These are phyloP conservation scores for Candida germanica DNA, from an alignment of 805 yeast genomes.

Conservation along the genomic window DNA sequence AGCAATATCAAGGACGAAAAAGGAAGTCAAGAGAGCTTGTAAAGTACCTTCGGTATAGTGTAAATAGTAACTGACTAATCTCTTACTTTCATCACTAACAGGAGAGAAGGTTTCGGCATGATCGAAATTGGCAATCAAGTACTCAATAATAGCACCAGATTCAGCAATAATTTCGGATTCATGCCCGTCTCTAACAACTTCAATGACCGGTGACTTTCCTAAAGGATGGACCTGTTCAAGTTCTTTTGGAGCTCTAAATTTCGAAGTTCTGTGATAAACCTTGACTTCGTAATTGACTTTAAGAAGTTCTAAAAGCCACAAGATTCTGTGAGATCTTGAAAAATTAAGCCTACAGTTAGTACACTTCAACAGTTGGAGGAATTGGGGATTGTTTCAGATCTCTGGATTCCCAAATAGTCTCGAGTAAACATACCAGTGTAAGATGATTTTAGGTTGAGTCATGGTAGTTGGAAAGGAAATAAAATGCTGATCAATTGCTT, in stretches of 20 bases:
- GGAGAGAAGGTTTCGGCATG: slow-evolving; percentile 35
- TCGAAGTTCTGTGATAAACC: slow-evolving; percentile 22
- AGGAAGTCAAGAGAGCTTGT: slow-evolving; percentile 43
- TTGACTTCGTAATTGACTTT: slow-evolving; percentile 32
- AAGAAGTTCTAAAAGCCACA: slow-evolving; percentile 38
- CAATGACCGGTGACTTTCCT: slow-evolving; percentile 36
- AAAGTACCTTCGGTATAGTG: slow-evolving; percentile 64
- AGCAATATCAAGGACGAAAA: slow-evolving; percentile 28
- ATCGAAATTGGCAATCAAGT: slow-evolving; percentile 51
- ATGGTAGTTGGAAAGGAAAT: slow-evolving; percentile 1
- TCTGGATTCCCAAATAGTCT: background rate
- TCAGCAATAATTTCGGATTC: slow-evolving; percentile 43
- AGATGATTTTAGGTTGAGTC: slow-evolving; percentile 10
- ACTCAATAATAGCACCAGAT: slow-evolving; percentile 56
- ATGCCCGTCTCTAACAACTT: slow-evolving; percentile 21
- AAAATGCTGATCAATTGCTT: background rate
- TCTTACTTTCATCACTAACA: slow-evolving; percentile 34
- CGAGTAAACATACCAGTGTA: slow-evolving; percentile 8
- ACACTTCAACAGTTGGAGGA: background rate
- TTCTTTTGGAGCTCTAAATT: slow-evolving; percentile 31
- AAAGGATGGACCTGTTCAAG: slow-evolving; percentile 31
- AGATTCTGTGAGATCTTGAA: slow-evolving; percentile 36
- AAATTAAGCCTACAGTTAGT: slow-evolving; percentile 22
- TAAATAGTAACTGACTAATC: slow-evolving; percentile 47
- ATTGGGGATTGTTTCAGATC: background rate